Conservation (phyloP, 306 rosid genomes). For the Hylodesmum podocarpum region DNA sequence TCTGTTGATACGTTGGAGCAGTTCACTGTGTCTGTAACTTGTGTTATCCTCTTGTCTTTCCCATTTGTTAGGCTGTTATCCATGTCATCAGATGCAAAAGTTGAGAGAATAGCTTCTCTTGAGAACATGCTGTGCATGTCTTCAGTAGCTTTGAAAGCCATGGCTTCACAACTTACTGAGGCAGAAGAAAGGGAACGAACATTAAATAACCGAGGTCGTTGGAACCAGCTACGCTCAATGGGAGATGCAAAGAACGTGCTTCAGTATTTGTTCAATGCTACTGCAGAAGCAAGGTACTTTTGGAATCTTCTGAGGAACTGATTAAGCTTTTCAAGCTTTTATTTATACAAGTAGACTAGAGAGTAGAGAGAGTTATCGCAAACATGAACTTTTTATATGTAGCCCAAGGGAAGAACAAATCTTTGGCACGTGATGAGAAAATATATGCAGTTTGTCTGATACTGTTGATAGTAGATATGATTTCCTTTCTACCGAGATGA, state of each 20-base stretch:
- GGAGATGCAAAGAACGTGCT: conserved; percentile 78
- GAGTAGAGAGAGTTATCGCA: not conserved
- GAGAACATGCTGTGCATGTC: conserved; percentile 74
- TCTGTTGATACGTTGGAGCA: conserved; percentile 23
- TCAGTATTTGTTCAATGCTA: conserved; percentile 58
- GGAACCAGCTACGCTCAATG: conserved; percentile 79
- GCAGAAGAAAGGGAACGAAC: conserved; percentile 70
- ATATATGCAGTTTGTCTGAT: not conserved
- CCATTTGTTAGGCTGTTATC: conserved; percentile 55
- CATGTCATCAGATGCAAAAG: conserved; percentile 65
- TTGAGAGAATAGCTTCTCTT: conserved; percentile 68
- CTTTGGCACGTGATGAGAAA: not conserved
- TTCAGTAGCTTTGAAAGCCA: conserved; percentile 59
- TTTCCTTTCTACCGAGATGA: not conserved
- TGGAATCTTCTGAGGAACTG: conserved; percentile 26
- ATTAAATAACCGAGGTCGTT: conserved; percentile 64
- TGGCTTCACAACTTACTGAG: conserved; percentile 77
- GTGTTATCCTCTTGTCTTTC: not conserved
- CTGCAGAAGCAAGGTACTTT: conserved; percentile 70
- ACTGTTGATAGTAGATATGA: conserved; percentile 13
- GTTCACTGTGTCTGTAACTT: conserved; percentile 13
- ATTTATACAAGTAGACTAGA: conserved; percentile 6
- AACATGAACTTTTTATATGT: not conserved
- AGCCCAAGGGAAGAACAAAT: conserved; percentile 11
- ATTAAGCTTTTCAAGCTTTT: conserved; percentile 17